Evolutionary conservation across 2,329 filamentous ascomycete genomes (phyloP).

Genomic region (Cladophialophora chaetospira): DNA sequence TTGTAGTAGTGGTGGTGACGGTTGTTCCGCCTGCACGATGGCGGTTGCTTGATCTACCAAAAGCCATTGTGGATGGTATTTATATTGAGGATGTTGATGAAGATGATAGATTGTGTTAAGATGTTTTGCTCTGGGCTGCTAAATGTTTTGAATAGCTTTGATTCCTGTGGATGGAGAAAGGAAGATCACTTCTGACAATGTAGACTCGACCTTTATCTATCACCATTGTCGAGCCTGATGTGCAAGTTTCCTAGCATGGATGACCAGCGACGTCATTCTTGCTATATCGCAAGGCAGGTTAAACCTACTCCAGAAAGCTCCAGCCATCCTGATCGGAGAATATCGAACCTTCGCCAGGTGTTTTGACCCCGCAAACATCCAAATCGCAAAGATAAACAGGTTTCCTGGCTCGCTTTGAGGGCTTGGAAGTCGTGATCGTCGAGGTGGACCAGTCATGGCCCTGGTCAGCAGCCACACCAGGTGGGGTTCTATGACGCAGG

Average conservation of each 20-base stretch:
- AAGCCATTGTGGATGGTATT: slow-evolving; percentile 23
- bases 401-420: slow-evolving; percentile 8
- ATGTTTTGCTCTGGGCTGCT: background rate
- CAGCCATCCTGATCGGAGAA: background rate
- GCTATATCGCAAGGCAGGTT: background rate
- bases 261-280: slow-evolving; percentile 7
- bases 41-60: slow-evolving; percentile 19
- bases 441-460: slow-evolving; percentile 7
- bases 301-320: too few relatives aligned
- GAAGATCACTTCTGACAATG: background rate
- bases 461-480: slow-evolving; percentile 15
- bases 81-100: background rate
- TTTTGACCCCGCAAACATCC: background rate
- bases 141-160: background rate
- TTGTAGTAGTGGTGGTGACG: slow-evolving; percentile 26
- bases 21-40: slow-evolving; percentile 22
- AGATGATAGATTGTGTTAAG: background rate
- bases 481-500: slow-evolving; percentile 25
- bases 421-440: slow-evolving; percentile 1
- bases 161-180: background rate
- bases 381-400: slow-evolving; percentile 15
- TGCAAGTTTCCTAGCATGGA: background rate
- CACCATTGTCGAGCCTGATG: background rate
- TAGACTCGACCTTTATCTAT: background rate
- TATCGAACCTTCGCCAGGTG: background rate